A percentile compares a stretch with the other conserved stretches of the same genome.
Evolutionary conservation across 2,329 filamentous ascomycete genomes (phyloP).

Genomic region (Fusarium sp.): DNA sequence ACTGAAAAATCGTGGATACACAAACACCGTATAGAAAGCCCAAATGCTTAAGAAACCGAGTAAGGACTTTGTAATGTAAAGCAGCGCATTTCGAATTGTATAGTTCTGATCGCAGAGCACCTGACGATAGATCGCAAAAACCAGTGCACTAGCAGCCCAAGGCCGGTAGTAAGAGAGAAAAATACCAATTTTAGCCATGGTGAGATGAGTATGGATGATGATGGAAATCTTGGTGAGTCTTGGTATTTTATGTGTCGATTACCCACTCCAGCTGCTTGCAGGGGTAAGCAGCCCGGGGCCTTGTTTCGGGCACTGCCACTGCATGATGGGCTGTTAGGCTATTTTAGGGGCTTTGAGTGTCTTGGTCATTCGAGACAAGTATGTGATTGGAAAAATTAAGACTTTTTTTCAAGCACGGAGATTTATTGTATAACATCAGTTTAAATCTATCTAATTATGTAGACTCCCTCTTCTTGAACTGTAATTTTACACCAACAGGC

Average conservation of each 20-base stretch:
- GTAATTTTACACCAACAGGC: constrained; percentile 34
- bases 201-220: constrained; percentile 7
- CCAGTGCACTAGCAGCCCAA: constrained; percentile 22
- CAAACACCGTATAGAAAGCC: constrained; percentile 11
- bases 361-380: not conserved
- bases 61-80: constrained; percentile 12
- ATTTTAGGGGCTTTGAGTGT: not conserved
- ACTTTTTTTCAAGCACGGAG: too few relatives aligned
- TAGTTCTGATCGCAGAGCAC: not conserved
- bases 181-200: constrained; percentile 22
- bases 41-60: constrained; percentile 13
- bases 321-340: not conserved
- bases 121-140: not conserved
- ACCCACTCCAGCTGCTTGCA: constrained; percentile 9
- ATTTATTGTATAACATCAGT: too few relatives aligned
- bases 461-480: constrained; percentile 25
- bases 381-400: not conserved
- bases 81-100: constrained; percentile 3
- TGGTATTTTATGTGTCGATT: constrained; percentile 21
- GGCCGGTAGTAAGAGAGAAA: constrained; percentile 28
- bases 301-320: constrained; percentile 16
- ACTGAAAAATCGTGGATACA: constrained; percentile 29
- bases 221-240: constrained; percentile 14
- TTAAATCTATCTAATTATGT: not conserved
- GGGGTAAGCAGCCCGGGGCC: constrained; percentile 8